These are phyloP conservation scores for Phytophthora melonis DNA, from an alignment of 352 stramenopile genomes.

Conservation along the genomic window DNA sequence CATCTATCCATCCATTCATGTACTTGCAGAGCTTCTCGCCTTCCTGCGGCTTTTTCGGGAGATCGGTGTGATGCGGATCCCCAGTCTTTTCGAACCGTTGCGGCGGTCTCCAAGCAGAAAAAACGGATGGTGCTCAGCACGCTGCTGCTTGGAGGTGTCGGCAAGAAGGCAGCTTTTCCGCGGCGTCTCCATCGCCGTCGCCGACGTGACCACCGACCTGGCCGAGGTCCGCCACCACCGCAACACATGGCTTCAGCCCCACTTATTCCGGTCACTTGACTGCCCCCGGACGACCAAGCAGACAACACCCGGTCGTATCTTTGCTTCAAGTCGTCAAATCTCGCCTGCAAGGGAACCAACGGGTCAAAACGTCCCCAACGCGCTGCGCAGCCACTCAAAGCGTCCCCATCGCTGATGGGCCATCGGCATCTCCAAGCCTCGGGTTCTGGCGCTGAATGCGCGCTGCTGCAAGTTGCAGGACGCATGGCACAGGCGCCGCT, in stretches of 20 bases:
- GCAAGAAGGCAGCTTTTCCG: too few relatives aligned
- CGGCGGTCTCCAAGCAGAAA: neutral
- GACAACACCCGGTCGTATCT: conserved; percentile 26
- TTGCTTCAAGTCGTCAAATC: conserved; percentile 28
- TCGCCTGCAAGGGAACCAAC: conserved; percentile 5
- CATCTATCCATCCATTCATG: neutral
- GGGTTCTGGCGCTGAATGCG: too few relatives aligned
- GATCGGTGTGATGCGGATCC: neutral
- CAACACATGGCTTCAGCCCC: conserved; percentile 24
- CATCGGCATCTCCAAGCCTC: conserved; percentile 1
- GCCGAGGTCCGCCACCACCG: conserved; percentile 14
- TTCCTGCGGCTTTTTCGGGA: too few relatives aligned
- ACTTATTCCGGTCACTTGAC: conserved; percentile 15
- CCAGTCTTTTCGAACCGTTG: conserved; percentile 1
- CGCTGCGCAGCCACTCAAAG: conserved; percentile 3
- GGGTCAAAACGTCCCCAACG: conserved; percentile 20
- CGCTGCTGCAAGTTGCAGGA: neutral
- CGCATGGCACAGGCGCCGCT: neutral
- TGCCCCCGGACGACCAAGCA: conserved; percentile 15
- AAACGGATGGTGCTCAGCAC: neutral
- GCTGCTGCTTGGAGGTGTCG: neutral
- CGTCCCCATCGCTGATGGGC: conserved; percentile 19
- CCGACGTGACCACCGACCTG: neutral
- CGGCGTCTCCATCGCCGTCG: too few relatives aligned
- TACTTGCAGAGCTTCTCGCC: too few relatives aligned